Base-by-base conservation (phyloP, 306 rosid species). In the Cicer yamashitae region DNA sequence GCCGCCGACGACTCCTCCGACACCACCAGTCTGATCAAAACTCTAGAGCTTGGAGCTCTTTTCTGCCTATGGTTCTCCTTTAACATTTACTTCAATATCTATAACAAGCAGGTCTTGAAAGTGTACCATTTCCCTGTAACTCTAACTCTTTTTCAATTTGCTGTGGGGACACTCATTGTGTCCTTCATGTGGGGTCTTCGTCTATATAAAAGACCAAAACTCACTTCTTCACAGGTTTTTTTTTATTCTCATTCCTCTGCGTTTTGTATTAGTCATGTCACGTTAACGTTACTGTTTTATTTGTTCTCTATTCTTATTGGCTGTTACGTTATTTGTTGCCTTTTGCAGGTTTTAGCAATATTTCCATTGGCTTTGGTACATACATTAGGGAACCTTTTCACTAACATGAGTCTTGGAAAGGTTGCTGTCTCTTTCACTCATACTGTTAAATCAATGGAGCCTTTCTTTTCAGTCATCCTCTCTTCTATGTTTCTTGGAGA, bases 381-480 rank as follows among this genome's bases (percentile, higher is more conserved):
- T 80, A 84, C 93, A 1, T 79, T 92, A 77, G 99, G 99, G 10
- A 96, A 92, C 59, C 88, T 92, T 79, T 96, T 96, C 70, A 92
- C 98, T 8, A 96, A 96, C 59, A 87, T 90, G 98, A 96, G 99
- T 88, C 99, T 92, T 53, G 99, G 99, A 62, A 92, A 67, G 82
- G 99, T 96, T 41, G 90, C 99, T 7, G 98, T 96, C 63, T 96
- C 99, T 14, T 96, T 96, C 76, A 96, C 99, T 74, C 99, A 96
- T 78, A 96, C 99, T 2, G 89, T 96, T 41, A 96, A 92, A 87
- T 97, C 99, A 17, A 82, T 79, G 85, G 99, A 96, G 84, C 99
- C 99, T 59, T 90, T 96, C 83, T 92, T 92, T 82, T 96, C 99
- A 0, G 98, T 92, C 15, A 12, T 96, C 70, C 92, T 96, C 22